Base-by-base conservation (phyloP, 2,329 filamentous ascomycete species). In the Pseudodiploospora longispora region DNA sequence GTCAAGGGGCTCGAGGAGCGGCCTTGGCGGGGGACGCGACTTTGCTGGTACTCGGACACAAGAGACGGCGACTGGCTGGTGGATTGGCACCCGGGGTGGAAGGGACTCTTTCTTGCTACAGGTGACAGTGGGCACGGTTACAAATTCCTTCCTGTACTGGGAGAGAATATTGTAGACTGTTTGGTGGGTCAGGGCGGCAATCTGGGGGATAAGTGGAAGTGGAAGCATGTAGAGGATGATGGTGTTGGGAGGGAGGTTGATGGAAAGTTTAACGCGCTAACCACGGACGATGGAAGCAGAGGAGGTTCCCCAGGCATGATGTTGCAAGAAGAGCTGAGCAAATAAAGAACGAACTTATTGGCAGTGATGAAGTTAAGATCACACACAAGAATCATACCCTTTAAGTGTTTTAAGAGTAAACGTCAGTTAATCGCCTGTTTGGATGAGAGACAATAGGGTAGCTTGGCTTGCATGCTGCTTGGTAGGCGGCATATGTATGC, bases 21-120 rank as follows among this genome's bases (percentile, higher is more conserved):
- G 28, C 75, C 78, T 2, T 87, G 85, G 66, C 64, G 65, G 46
- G 67, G 70, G 42, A 83, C 79, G 2, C 70, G 82, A 27, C 64
- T 87, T 42, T 88, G 84, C 66, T 88, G 84, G 84, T 88, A 88
- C 59, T 80, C 79, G 5, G 84, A 88, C 64, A 88, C 84, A 53
- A 72, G 78, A 6, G 78, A 77, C 12, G 83, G 78, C 27, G 80
- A 88, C 57, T 88, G 85, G 66, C 70, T 88, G 43, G 71, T 87
- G 48, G 77, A 82, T 55, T 80, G 82, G 60, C 83, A 87, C 55
- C 83, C 84, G 0, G 63, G 69, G 10, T 76, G 76, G 61, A 59
- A 70, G 45, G 71, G 73, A 10, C 62, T 83, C 4, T 83, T 83
- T 54, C 54, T 83, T 27, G 77, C 77, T 0, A 81, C 78, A 0